Percentiles rank a stretch among this genome's conserved stretches.
These are phyloP conservation scores for Ascochyta koolunga DNA, from an alignment of 2,329 filamentous ascomycete species.

Conservation along the genomic window DNA sequence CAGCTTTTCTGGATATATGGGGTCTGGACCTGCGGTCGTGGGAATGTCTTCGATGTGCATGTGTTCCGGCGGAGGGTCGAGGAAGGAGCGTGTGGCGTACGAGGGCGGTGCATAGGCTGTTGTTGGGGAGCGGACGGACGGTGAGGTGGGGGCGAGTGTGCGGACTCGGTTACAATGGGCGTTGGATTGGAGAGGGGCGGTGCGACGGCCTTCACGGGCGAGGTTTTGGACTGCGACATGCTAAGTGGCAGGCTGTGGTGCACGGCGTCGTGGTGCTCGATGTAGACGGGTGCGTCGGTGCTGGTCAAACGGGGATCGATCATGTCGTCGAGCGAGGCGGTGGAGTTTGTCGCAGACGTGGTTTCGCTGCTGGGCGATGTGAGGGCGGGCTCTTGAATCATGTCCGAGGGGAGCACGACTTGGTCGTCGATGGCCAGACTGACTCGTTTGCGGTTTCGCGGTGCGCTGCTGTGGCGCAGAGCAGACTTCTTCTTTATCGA, in stretches of 20 bases:
- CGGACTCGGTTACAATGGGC: slow-evolving; percentile 7
- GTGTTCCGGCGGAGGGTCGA: slow-evolving; percentile 33
- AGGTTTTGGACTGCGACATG: slow-evolving; percentile 26
- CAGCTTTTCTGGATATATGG: slow-evolving; percentile 30
- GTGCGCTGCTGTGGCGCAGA: slow-evolving; percentile 34
- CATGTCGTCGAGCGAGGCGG: slow-evolving; percentile 38
- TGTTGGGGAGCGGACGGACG: slow-evolving; percentile 9
- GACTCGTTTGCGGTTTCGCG: slow-evolving; percentile 40
- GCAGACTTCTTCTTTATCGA: slow-evolving; percentile 44
- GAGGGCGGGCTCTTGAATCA: slow-evolving; percentile 34
- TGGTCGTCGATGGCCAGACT: slow-evolving; percentile 47
- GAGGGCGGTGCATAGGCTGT: slow-evolving; percentile 13
- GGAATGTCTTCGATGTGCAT: slow-evolving; percentile 24
- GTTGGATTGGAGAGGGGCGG: slow-evolving; percentile 21
- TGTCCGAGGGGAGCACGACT: slow-evolving; percentile 46
- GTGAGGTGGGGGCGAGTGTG: slow-evolving; percentile 24
- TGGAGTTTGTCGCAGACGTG: slow-evolving; percentile 38
- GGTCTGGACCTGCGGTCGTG: slow-evolving; percentile 13
- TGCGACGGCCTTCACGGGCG: slow-evolving; percentile 30
- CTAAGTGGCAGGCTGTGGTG: slow-evolving; percentile 42
- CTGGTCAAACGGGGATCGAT: slow-evolving; percentile 41
- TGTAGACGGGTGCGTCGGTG: slow-evolving; percentile 17
- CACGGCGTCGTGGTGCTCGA: slow-evolving; percentile 33
- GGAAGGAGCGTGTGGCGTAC: slow-evolving; percentile 32
- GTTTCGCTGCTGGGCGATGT: slow-evolving; percentile 40